Conservation (phyloP, 176 grass and related monocot species). For the Cenchrus purpureus region DNA sequence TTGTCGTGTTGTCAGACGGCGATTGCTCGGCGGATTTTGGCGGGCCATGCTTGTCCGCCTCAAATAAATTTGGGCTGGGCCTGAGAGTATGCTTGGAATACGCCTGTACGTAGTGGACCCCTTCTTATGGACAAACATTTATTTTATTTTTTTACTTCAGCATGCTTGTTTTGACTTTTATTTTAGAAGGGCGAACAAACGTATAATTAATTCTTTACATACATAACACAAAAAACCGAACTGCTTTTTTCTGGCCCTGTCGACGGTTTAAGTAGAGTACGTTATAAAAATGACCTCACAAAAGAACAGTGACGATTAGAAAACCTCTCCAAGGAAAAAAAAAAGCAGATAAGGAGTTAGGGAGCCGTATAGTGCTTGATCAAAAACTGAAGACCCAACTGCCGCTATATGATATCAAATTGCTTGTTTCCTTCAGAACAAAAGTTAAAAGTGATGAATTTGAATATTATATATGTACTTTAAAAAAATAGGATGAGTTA, state of each 20-base stretch:
- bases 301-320: not conserved
- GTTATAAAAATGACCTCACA: not conserved
- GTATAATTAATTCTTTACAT: not conserved
- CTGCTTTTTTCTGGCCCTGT: not conserved
- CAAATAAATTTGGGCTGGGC: not conserved
- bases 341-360: not conserved
- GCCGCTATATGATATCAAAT: not conserved
- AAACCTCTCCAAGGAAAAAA: not conserved
- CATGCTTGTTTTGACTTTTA: not conserved
- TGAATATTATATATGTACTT: not conserved
- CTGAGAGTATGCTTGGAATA: not conserved
- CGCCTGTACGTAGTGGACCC: too few relatives aligned
- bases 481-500: not conserved
- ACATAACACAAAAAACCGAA: not conserved
- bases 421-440: not conserved
- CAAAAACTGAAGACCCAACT: not conserved
- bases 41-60: not conserved
- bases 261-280: not conserved
- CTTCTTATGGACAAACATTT: not conserved
- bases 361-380: not conserved
- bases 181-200: not conserved
- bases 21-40: not conserved
- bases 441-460: not conserved
- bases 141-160: not conserved
- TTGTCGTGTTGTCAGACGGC: not conserved